Evolutionary conservation across 768 basidiomycete species (phyloP).

Genomic region (Termitomyces sp.): DNA sequence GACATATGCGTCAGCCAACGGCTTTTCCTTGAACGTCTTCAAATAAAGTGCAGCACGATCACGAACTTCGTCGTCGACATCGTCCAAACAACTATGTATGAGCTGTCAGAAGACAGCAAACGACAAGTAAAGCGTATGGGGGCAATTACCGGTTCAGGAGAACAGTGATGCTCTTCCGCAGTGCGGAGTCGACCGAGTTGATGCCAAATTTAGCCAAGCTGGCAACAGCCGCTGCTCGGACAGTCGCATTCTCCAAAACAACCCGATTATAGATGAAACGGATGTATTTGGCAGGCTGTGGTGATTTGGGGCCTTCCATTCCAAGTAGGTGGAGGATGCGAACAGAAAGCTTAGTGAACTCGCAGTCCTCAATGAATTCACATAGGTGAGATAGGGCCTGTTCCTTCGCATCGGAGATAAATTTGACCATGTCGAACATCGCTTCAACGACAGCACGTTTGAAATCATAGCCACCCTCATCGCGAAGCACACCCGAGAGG

Average conservation of each 20-base stretch:
- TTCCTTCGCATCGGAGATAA: constrained; percentile 92
- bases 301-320: constrained; percentile 91
- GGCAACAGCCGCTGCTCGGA: constrained; percentile 92
- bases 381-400: constrained; percentile 96
- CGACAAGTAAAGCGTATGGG: background rate
- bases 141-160: constrained; percentile 68
- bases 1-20: constrained; percentile 80
- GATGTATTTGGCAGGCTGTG: constrained; percentile 98
- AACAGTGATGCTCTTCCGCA: constrained; percentile 85
- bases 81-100: constrained; percentile 78
- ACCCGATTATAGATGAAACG: constrained; percentile 99
- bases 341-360: constrained; percentile 98
- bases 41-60: constrained; percentile 96
- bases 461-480: constrained; percentile 99
- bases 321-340: constrained; percentile 94
- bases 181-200: constrained; percentile 68
- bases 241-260: constrained; percentile 95
- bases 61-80: constrained; percentile 97
- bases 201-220: constrained; percentile 97
- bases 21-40: constrained; percentile 71
- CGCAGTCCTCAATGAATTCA: constrained; percentile 99
- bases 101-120: constrained; percentile 1
- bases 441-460: constrained; percentile 99
- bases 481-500: constrained; percentile 92
- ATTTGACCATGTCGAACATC: constrained; percentile 99